Conservation (phyloP, 768 basidiomycete species). For the Tulasnella sp. region DNA sequence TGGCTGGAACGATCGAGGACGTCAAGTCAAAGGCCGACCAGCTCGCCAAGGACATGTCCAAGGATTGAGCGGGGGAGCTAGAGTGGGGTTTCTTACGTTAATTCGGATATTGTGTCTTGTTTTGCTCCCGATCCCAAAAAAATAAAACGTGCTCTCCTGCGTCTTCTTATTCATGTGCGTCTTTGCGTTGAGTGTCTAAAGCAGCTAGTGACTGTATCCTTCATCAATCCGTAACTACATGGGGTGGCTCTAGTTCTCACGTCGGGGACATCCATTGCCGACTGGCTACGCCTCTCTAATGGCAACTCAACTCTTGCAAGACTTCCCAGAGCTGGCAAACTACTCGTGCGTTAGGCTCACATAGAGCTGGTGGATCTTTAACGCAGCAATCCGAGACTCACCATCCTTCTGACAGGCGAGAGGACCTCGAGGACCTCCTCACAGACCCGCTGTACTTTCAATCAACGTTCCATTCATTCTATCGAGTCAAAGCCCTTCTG, state of each 20-base stretch:
- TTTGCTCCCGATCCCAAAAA: too few relatives aligned
- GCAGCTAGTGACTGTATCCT: too few relatives aligned
- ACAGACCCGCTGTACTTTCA: conserved; percentile 76
- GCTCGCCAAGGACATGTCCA: conserved; percentile 83
- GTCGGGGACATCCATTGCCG: too few relatives aligned
- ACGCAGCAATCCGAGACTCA: neutral
- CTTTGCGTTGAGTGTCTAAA: too few relatives aligned
- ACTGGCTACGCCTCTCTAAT: too few relatives aligned
- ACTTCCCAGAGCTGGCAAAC: conserved; percentile 64
- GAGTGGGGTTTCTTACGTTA: too few relatives aligned
- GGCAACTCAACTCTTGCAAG: conserved; percentile 27
- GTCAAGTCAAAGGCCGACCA: conserved; percentile 96
- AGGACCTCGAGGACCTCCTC: conserved; percentile 84
- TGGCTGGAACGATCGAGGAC: conserved; percentile 95
- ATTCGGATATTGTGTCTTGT: too few relatives aligned
- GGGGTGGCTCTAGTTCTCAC: too few relatives aligned
- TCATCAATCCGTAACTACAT: too few relatives aligned
- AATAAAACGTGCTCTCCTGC: too few relatives aligned
- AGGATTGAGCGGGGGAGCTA: neutral
- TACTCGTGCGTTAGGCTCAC: conserved; percentile 46
- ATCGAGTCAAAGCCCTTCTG: conserved; percentile 62
- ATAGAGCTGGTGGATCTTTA: neutral
- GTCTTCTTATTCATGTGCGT: too few relatives aligned
- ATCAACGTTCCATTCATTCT: conserved; percentile 71
- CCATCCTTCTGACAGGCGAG: conserved; percentile 62